A percentile compares a stretch with the other conserved stretches of the same genome.
These are phyloP conservation scores for Fusarium brachygibbosum DNA, from an alignment of 2,329 filamentous ascomycete species.

Conservation along the genomic window DNA sequence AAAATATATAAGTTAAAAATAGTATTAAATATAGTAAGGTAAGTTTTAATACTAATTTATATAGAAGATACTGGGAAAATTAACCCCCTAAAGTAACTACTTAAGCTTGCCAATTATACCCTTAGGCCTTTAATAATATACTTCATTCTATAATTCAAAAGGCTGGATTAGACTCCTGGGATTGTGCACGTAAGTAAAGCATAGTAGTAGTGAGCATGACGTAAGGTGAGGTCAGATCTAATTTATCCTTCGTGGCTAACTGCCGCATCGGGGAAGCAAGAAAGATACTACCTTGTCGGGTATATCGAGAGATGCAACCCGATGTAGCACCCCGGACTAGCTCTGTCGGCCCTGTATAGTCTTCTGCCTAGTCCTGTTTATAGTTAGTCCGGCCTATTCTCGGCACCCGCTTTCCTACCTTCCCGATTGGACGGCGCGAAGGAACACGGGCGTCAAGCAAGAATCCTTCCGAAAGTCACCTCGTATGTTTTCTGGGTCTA, in stretches of 20 bases:
- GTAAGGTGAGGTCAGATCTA: background rate
- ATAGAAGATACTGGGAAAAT: no score
- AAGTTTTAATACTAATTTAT: no score
- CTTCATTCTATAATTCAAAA: background rate
- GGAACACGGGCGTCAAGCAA: conserved; percentile 3
- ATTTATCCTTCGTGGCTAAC: conserved; percentile 11
- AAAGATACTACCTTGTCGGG: conserved; percentile 6
- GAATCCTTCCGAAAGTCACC: conserved; percentile 9
- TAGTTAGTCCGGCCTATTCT: background rate
- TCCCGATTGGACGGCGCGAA: conserved; percentile 2
- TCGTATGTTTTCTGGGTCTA: conserved; percentile 10
- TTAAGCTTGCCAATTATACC: no score
- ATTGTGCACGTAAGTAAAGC: background rate
- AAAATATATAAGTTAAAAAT: no score
- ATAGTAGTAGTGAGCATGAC: conserved; percentile 1
- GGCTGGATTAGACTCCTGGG: background rate
- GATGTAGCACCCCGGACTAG: conserved; percentile 2
- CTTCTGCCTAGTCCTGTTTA: no score
- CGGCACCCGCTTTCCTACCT: background rate
- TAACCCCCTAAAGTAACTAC: no score
- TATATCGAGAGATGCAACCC: no score
- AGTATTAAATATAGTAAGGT: no score
- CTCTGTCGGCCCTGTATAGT: no score
- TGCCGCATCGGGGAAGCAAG: conserved; percentile 1
- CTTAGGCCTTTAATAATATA: background rate